phyloP scores from a whole-genome alignment of 208 protist species.

The Leishmania turanica region DNA sequence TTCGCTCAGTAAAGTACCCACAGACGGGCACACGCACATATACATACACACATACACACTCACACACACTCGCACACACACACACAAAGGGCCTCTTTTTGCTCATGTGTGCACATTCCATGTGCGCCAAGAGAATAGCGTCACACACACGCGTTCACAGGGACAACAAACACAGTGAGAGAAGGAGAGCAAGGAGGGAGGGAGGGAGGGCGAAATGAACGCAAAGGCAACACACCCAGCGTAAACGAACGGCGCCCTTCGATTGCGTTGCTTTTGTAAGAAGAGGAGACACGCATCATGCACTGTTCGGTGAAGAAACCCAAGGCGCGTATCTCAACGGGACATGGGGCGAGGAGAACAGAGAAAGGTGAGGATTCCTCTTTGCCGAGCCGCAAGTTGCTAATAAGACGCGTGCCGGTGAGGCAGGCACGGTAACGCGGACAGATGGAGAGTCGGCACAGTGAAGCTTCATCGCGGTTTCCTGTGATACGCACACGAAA shows the following conservation, averaged over 20 bases:
- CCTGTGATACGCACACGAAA: not conserved
- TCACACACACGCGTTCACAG: not conserved
- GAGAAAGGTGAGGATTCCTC: no score
- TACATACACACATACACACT: not conserved
- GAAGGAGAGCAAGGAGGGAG: not conserved
- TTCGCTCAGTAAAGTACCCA: not conserved
- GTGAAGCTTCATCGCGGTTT: not conserved
- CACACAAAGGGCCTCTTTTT: not conserved
- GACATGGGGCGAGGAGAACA: not conserved
- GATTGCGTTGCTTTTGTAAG: not conserved
- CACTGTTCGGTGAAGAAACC: no score
- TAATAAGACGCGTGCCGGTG: not conserved
- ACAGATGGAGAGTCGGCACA: not conserved
- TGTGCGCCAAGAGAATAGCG: conserved; percentile 11
- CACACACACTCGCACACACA: not conserved
- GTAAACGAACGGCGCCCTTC: not conserved
- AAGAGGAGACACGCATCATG: no score
- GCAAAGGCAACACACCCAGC: not conserved
- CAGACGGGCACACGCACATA: conserved; percentile 14
- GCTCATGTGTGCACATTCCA: not conserved
- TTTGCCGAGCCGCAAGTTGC: not conserved
- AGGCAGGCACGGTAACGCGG: not conserved
- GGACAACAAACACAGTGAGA: not conserved
- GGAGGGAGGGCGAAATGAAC: not conserved
- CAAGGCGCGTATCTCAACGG: not conserved